Conservation (phyloP, 768 basidiomycete species). For the Pleurotus tuoliensis region DNA sequence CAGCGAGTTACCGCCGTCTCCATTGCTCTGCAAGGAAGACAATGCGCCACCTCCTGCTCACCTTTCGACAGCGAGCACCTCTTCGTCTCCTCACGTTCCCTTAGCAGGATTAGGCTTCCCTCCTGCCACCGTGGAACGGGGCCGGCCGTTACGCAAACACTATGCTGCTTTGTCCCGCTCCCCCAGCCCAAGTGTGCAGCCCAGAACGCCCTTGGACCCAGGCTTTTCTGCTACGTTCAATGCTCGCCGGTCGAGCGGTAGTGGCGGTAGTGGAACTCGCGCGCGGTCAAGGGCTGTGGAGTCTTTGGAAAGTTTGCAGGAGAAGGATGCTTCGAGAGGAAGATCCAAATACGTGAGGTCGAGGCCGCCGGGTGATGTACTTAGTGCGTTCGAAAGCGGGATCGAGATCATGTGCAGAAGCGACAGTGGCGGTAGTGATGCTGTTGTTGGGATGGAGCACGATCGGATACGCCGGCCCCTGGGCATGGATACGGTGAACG, state of each 20-base stretch:
- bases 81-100: not conserved
- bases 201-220: constrained; percentile 40
- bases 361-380: not conserved
- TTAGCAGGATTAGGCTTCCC: no score
- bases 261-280: constrained; percentile 22
- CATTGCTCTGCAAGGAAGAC: not conserved
- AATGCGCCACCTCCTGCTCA: not conserved
- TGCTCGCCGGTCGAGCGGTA: constrained; percentile 10
- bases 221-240: not conserved
- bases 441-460: not conserved
- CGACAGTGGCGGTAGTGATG: constrained; percentile 1
- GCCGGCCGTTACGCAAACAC: constrained; percentile 3
- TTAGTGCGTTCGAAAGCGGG: not conserved
- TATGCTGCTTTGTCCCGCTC: constrained; percentile 33
- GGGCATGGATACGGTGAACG: not conserved
- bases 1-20: not conserved
- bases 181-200: constrained; percentile 43
- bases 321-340: not conserved
- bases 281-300: not conserved
- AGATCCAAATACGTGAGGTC: not conserved
- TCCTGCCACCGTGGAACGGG: not conserved
- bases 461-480: not conserved
- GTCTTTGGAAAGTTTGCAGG: not conserved
- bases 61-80: not conserved
- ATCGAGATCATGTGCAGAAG: constrained; percentile 2